A percentile compares a stretch with the other conserved stretches of the same genome.
These are phyloP conservation scores for Nitzschia sp. DNA, from an alignment of 108 stramenopile species.

Conservation along the genomic window DNA sequence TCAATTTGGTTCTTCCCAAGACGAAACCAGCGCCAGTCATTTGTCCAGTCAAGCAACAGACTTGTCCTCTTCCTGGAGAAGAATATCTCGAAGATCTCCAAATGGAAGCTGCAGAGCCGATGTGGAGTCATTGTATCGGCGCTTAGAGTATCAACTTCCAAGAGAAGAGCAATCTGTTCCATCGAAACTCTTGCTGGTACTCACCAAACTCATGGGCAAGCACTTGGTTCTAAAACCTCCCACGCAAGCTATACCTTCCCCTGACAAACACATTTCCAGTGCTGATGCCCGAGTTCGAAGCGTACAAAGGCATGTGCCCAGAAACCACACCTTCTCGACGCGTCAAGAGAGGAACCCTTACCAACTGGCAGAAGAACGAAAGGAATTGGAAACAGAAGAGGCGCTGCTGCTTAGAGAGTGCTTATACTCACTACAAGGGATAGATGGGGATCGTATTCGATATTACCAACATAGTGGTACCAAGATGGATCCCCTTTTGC, in stretches of 20 bases:
- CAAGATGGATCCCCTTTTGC: not conserved
- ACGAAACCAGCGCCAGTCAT: not conserved
- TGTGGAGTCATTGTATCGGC: conserved; percentile 23
- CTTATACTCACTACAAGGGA: conserved; percentile 53
- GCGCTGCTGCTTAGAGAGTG: conserved; percentile 45
- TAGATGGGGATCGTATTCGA: conserved; percentile 48
- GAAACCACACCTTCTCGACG: not conserved
- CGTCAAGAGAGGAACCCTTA: not conserved
- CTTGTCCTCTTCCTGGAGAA: conserved; percentile 30
- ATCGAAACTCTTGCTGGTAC: conserved; percentile 19
- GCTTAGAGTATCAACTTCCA: conserved; percentile 3
- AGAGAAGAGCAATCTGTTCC: conserved; percentile 17
- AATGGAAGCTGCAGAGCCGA: conserved; percentile 15
- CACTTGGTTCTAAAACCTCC: conserved; percentile 4
- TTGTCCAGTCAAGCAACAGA: not conserved
- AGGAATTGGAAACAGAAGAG: conserved; percentile 49
- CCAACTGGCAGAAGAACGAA: conserved; percentile 8
- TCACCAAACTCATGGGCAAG: conserved; percentile 39
- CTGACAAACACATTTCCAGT: not conserved
- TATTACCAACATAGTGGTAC: conserved; percentile 23
- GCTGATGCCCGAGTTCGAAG: not conserved
- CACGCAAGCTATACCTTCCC: not conserved
- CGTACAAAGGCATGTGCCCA: not conserved
- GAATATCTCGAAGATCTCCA: conserved; percentile 30
- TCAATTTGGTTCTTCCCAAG: conserved; percentile 25